Conservation (phyloP, 768 basidiomycete genomes). For the Strobilomyces dryophilus region DNA sequence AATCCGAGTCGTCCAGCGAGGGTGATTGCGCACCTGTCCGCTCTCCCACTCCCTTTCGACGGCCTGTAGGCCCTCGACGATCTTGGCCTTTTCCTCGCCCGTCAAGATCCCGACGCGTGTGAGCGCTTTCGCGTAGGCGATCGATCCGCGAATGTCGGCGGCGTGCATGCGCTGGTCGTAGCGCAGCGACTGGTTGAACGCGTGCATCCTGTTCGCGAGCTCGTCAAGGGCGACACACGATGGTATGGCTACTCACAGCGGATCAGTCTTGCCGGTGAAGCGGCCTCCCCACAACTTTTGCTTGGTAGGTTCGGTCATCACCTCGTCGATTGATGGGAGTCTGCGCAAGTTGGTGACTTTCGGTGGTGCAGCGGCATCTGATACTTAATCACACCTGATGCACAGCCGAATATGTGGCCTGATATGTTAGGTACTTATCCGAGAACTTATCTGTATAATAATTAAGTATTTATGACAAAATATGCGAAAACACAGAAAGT, state of each 20-base stretch:
- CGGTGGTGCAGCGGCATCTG: neutral
- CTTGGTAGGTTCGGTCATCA: constrained; percentile 43
- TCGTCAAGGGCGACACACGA: neutral
- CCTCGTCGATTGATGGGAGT: neutral
- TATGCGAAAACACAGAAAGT: no score
- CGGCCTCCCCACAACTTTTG: constrained; percentile 88
- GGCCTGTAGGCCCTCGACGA: constrained; percentile 65
- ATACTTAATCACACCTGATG: no score
- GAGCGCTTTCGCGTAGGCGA: constrained; percentile 91
- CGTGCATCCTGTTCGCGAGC: constrained; percentile 72
- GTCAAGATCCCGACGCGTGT: constrained; percentile 78
- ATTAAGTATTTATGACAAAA: no score
- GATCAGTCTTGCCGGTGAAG: constrained; percentile 88
- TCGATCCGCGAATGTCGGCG: constrained; percentile 89
- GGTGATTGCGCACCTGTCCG: constrained; percentile 46
- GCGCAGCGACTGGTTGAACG: constrained; percentile 92
- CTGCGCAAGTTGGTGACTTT: neutral
- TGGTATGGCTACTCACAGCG: constrained; percentile 7
- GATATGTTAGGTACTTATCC: no score
- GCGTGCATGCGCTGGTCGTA: constrained; percentile 95
- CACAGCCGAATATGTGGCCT: no score
- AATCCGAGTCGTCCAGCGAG: no score
- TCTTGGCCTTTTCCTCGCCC: constrained; percentile 64
- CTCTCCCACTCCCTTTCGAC: constrained; percentile 86
- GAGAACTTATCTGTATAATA: no score